Conservation (phyloP, 208 protist genomes). For the Wallacemonas sp. region DNA sequence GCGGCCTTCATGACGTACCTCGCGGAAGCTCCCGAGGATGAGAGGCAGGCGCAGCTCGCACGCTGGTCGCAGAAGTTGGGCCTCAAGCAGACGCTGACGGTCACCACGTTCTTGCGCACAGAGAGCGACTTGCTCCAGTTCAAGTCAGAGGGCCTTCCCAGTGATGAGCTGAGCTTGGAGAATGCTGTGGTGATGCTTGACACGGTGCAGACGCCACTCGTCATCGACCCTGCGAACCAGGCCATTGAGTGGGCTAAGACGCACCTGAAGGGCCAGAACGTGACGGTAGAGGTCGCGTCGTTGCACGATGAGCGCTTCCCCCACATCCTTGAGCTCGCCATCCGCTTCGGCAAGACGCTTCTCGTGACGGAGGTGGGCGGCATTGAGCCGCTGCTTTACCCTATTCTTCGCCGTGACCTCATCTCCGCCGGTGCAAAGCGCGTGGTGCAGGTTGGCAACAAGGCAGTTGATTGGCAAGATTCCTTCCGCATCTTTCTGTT, state of each 20-base stretch:
- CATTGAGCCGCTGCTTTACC: constrained; percentile 95
- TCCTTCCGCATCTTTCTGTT: constrained; percentile 95
- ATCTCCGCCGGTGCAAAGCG: constrained; percentile 87
- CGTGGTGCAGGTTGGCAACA: constrained; percentile 95
- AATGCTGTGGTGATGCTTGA: constrained; percentile 96
- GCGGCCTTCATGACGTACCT: constrained; percentile 95
- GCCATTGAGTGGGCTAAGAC: constrained; percentile 92
- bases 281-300: constrained; percentile 83
- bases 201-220: constrained; percentile 85
- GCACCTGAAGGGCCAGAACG: constrained; percentile 76
- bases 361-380: constrained; percentile 95
- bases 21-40: constrained; percentile 77
- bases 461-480: constrained; percentile 96
- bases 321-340: constrained; percentile 95
- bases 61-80: constrained; percentile 82
- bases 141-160: constrained; percentile 94
- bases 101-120: constrained; percentile 91
- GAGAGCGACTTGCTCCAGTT: constrained; percentile 95
- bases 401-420: constrained; percentile 94
- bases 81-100: neutral
- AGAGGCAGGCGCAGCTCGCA: constrained; percentile 58
- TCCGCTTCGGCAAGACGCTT: constrained; percentile 98
- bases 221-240: constrained; percentile 96
- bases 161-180: constrained; percentile 94
- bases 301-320: constrained; percentile 94